These are phyloP conservation scores for Chlorella vulgaris DNA, from an alignment of 139 green algal genomes.

Conservation along the genomic window DNA sequence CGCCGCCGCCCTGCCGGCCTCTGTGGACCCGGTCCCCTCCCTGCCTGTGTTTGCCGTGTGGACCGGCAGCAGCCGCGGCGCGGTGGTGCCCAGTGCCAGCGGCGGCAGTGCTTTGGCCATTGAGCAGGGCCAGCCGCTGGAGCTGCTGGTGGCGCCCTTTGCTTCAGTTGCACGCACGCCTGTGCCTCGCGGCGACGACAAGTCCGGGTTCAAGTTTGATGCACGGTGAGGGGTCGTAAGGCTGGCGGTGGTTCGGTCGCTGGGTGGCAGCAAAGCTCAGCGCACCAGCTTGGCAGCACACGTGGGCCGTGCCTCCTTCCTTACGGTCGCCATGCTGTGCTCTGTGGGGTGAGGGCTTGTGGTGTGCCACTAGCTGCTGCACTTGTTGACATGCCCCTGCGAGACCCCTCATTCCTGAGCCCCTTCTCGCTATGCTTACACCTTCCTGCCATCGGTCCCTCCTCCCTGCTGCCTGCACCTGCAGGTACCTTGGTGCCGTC, in stretches of 20 bases:
- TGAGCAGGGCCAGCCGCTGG: background rate
- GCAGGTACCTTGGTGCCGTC: conserved; percentile 11
- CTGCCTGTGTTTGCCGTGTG: conserved; percentile 25
- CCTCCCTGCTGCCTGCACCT: too few species aligned
- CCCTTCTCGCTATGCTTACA: too few species aligned
- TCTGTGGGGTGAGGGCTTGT: too few species aligned
- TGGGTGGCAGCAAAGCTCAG: background rate
- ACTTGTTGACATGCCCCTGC: too few species aligned
- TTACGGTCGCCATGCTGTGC: too few species aligned
- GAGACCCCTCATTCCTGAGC: too few species aligned
- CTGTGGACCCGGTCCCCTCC: background rate
- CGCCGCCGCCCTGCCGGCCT: background rate
- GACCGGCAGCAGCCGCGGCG: conserved; percentile 13
- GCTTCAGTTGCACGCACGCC: background rate
- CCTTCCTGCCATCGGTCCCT: too few species aligned
- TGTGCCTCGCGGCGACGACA: background rate
- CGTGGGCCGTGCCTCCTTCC: too few species aligned
- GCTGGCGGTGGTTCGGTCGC: too few species aligned
- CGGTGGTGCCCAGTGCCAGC: background rate
- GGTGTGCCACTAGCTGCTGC: too few species aligned
- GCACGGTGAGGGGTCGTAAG: background rate
- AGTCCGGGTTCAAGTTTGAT: background rate
- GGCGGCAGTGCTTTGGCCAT: too few species aligned
- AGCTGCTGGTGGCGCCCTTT: conserved; percentile 16
- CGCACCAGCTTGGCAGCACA: background rate